Evolutionary conservation across 1,284 basidiomycete genomes (phyloP), one percentile per base, ranked within the genome.

Genomic region (Trichosporon sp.): DNA sequence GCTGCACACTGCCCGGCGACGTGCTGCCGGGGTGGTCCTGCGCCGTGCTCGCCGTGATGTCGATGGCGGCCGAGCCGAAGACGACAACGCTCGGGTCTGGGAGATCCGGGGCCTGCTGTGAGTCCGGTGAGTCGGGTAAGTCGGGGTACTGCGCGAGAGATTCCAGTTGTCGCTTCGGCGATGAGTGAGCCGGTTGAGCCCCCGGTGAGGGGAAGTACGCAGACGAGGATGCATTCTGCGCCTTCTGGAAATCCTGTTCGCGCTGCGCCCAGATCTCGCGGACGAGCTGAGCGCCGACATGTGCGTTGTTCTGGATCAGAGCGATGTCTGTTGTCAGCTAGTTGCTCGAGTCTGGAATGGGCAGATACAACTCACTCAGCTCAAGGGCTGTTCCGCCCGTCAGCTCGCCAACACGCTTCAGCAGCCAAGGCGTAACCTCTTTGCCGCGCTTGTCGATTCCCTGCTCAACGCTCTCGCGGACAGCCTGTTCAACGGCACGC

Each of bases 391-490:
- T 86, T 2, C 93, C 93, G 51, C 87, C 80, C 0, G 92, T 94
- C 64, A 99, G 86, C 81, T 98, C 91, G 7, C 88, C 88, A 1
- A 99, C 91, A 19, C 96, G 89, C 70, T 88, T 87, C 37, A 99
- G 86, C 11, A 99, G 86, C 96, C 96, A 99, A 2, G 97, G 97
- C 0, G 97, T 99, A 10, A 90, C 95, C 74, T 94, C 92, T 79
- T 98, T 98, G 5, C 97, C 97, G 12, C 87, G 85, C 76, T 87
- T 90, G 78, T 89, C 91, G 66, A 98, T 87, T 0, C 95, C 94
- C 75, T 91, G 91, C 74, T 89, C 88, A 74, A 93, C 90, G 7
- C 92, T 91, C 83, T 99, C 96, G 21, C 82, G 81, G 0, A 99
- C 88, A 2, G 97, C 96, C 78, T 90, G 90, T 73, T 97, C 91